phyloP scores from a whole-genome alignment of 768 basidiomycete genomes.

The Tubosaeta sp. region DNA sequence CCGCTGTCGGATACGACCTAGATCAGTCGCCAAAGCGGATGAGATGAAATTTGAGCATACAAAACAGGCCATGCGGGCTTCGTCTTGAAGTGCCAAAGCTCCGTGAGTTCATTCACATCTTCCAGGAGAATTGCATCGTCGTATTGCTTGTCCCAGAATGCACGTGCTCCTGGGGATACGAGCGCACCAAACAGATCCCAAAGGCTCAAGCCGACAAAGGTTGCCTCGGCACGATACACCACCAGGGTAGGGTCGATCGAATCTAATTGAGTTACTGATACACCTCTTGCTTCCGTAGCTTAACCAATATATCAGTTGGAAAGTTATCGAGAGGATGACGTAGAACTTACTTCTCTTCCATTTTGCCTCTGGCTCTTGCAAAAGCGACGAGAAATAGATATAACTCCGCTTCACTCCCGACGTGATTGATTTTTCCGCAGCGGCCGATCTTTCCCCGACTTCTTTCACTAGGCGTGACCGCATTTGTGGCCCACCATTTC shows the following conservation, averaged over 20 bases:
- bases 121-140: conserved; percentile 85
- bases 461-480: conserved; percentile 34
- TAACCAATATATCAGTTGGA: conserved; percentile 8
- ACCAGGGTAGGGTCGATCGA: conserved; percentile 96
- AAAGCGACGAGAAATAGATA: conserved; percentile 93
- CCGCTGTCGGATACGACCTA: conserved; percentile 50
- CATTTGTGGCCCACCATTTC: conserved; percentile 29
- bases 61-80: conserved; percentile 92
- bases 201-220: conserved; percentile 90
- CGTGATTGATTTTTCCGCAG: conserved; percentile 78
- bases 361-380: conserved; percentile 98
- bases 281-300: conserved; percentile 85
- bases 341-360: conserved; percentile 77
- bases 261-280: conserved; percentile 91
- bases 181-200: conserved; percentile 94
- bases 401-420: conserved; percentile 89
- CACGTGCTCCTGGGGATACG: conserved; percentile 76
- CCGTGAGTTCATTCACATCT: conserved; percentile 86
- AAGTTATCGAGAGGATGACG: neutral
- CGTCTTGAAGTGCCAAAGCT: conserved; percentile 90
- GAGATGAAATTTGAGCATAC: conserved; percentile 45
- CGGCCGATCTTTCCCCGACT: conserved; percentile 46
- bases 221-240: conserved; percentile 94
- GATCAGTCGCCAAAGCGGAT: conserved; percentile 1
- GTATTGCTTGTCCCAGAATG: conserved; percentile 86